Evolutionary conservation across 192 early-diverging fungal genomes (phyloP), one percentile per base, ranked within the genome.

Genomic region (Rhizophagus prolifer): DNA sequence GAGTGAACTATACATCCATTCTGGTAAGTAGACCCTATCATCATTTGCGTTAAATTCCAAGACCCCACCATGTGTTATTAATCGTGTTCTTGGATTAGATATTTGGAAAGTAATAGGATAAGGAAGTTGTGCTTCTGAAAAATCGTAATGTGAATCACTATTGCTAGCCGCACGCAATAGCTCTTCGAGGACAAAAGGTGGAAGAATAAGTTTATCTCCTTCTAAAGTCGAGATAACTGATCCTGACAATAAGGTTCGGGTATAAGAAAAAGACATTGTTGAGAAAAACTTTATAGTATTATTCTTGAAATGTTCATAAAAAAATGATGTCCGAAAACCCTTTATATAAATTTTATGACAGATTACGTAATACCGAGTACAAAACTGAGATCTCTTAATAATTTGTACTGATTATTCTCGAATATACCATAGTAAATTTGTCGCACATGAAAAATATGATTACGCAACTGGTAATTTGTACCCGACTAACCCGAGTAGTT

Each of bases 11-110:
- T 86, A 76, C 75, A 89, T 85, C 89, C 89, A 93, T 6, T 70
- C 70, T 4, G 92, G 92, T 16, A 89, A 26, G 16, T 87, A 79
- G 0, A 84, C 80, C 2, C 68, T 58, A 6, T 81, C 85, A 41
- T 91, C 90, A 6, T 82, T 81, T 3, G 85, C 76, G 60, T 89
- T 90, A 70, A 93, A 94, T 76, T 93, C 93, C 60, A 89, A 87
- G 63, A 94, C 93, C n/a, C 91, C 89, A 61, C 88, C 86, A 66
- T 89, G 86, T 26, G 86, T 79, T 9, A 86, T 41, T 31, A 72
- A 41, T 9, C 81, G 69, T 23, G 84, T 82, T 41, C 79, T 72
- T 26, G 86, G 82, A 79, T 88, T 86, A 30, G 81, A 80, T 46
- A 91, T 81, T 58, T 88, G 80, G 70, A 91, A 91, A 19, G 88